phyloP scores from a whole-genome alignment of 345 rosid species.

The Syzygium aqueum region DNA sequence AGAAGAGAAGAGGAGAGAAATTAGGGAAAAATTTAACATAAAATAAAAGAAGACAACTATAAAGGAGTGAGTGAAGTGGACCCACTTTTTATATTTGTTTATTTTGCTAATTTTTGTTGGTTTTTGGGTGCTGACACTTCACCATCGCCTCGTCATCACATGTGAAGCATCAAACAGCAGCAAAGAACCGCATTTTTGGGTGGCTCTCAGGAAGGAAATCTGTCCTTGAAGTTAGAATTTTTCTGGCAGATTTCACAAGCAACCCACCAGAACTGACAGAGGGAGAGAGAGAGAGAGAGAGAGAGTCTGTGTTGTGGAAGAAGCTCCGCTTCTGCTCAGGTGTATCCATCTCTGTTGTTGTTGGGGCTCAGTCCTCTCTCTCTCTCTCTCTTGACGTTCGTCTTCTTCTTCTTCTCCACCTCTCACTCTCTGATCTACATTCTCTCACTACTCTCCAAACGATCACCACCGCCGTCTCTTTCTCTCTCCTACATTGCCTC shows the following conservation, averaged over 20 bases:
- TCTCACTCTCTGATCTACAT: not conserved
- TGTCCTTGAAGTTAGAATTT: not conserved
- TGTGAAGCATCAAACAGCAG: not conserved
- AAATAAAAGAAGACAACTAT: not conserved
- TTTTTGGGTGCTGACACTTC: not conserved
- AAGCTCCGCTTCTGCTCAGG: not conserved
- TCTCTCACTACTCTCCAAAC: not conserved
- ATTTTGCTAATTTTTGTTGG: not conserved
- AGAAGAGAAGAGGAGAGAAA: not conserved
- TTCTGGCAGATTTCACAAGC: not conserved
- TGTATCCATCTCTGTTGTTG: not conserved
- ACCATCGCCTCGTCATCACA: not conserved
- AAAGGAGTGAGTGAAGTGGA: not conserved
- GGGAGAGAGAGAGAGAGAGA: not conserved
- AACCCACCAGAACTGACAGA: not conserved
- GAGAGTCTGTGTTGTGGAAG: not conserved
- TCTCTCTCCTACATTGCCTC: not conserved
- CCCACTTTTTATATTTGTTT: not conserved
- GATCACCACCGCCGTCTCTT: not conserved
- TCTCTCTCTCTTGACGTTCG: not conserved
- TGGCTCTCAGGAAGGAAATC: not conserved
- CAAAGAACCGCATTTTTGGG: not conserved
- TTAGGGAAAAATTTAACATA: not conserved
- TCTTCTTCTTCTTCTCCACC: not conserved
- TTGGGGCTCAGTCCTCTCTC: not conserved